These are phyloP conservation scores for Edaphochlamys debaryana DNA, from an alignment of 139 green algal species.

Conservation along the genomic window DNA sequence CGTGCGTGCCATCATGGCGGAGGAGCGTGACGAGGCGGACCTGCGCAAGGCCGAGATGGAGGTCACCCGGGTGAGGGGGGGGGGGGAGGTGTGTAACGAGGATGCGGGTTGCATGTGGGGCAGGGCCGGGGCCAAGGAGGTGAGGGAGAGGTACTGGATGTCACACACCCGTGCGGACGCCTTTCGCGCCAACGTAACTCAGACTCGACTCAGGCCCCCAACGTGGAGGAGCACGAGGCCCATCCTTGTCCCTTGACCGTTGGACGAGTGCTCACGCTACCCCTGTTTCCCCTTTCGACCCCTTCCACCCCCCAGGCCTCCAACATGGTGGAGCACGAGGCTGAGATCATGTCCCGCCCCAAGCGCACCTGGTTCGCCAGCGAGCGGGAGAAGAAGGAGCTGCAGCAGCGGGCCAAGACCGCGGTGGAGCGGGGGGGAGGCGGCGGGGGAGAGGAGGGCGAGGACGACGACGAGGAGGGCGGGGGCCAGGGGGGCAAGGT, in stretches of 20 bases:
- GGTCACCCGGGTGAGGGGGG: conserved; percentile 69
- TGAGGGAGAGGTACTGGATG: background rate
- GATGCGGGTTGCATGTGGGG: no score
- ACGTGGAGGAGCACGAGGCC: no score
- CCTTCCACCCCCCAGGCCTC: conserved; percentile 20
- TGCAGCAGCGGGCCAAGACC: background rate
- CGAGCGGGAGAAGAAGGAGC: conserved; percentile 61
- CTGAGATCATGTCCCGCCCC: conserved; percentile 90
- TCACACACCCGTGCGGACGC: no score
- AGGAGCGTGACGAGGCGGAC: conserved; percentile 80
- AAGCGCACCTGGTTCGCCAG: conserved; percentile 93
- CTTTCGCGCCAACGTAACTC: no score
- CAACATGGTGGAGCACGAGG: conserved; percentile 95
- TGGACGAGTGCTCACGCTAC: background rate
- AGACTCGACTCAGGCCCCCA: no score
- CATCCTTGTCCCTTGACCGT: no score
- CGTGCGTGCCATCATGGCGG: conserved; percentile 63
- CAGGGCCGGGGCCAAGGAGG: no score
- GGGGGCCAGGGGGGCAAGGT: conserved; percentile 9
- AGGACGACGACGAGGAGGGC: conserved; percentile 39
- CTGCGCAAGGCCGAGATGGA: conserved; percentile 94
- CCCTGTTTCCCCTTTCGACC: no score
- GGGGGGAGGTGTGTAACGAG: no score
- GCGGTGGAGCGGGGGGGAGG: background rate
- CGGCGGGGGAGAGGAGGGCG: conserved; percentile 15